Conservation (phyloP, 495 filamentous ascomycete species). For the Staphylotrichum longicolle region DNA sequence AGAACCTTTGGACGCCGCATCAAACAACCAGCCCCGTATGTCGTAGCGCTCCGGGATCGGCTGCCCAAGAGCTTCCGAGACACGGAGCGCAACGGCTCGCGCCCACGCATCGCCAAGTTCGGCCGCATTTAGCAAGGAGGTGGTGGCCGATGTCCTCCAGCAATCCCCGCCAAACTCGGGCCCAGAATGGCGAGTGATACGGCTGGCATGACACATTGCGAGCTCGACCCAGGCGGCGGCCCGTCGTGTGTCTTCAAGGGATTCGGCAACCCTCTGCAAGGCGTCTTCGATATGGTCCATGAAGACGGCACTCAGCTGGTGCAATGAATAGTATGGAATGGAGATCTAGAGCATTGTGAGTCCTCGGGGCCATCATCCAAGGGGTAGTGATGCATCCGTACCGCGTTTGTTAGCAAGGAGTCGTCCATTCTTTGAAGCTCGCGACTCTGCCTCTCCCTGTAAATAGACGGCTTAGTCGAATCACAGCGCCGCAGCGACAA, state of each 20-base stretch:
- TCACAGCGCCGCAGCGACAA: not conserved
- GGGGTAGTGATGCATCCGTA: slow-evolving; percentile 1
- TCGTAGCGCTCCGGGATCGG: not conserved
- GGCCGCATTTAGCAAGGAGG: not conserved
- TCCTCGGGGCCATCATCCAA: not conserved
- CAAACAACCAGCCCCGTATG: not conserved
- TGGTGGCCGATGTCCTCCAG: not conserved
- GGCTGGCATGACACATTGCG: not conserved
- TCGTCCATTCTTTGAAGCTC: not conserved
- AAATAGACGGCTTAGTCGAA: not conserved
- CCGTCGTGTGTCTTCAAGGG: not conserved
- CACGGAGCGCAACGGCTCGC: not conserved
- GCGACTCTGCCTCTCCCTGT: not conserved
- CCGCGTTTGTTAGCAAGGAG: not conserved
- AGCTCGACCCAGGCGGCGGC: not conserved
- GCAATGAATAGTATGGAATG: slow-evolving; percentile 5
- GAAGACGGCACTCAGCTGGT: not conserved
- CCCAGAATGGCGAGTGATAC: not conserved
- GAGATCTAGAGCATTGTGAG: slow-evolving; percentile 1
- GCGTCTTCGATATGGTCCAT: slow-evolving; percentile 1
- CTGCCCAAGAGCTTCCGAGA: not conserved
- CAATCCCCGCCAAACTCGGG: not conserved
- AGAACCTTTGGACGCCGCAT: not conserved
- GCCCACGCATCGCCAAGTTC: not conserved
- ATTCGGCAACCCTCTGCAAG: not conserved